phyloP scores from a whole-genome alignment of 768 basidiomycete genomes.

The Daedaleopsis sinensis region DNA sequence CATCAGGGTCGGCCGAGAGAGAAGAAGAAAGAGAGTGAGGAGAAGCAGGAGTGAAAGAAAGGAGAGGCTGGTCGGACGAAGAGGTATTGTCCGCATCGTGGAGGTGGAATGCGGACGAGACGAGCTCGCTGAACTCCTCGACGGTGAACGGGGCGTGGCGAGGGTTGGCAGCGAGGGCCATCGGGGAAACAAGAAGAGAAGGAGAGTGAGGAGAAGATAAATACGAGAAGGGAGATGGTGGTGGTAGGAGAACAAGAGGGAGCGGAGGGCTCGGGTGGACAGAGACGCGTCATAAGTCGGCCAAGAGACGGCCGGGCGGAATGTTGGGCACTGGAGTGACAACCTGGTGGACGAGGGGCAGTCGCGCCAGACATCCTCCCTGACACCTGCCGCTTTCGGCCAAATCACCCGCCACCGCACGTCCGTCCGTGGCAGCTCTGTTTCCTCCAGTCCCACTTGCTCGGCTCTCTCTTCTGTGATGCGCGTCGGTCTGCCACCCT shows the following conservation, averaged over 20 bases:
- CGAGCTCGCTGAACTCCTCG: slow-evolving; percentile 32
- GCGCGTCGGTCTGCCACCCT: slow-evolving; percentile 1
- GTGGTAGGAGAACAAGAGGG: slow-evolving; percentile 8
- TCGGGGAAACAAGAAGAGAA: slow-evolving; percentile 6
- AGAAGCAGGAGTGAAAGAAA: slow-evolving; percentile 9
- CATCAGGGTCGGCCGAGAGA: slow-evolving; percentile 17
- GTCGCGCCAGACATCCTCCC: slow-evolving; percentile 13
- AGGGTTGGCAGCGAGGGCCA: slow-evolving; percentile 16
- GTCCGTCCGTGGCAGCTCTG: not conserved
- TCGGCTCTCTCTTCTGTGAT: slow-evolving; percentile 5
- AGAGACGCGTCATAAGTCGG: not conserved
- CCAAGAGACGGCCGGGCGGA: not conserved
- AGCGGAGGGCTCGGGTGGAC: too few relatives aligned
- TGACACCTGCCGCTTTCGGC: slow-evolving; percentile 16
- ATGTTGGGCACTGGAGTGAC: not conserved
- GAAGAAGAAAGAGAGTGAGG: slow-evolving; percentile 1
- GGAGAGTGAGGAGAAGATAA: slow-evolving; percentile 17
- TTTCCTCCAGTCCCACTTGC: not conserved
- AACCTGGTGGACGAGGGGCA: not conserved
- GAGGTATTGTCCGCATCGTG: slow-evolving; percentile 1
- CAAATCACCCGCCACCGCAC: slow-evolving; percentile 3
- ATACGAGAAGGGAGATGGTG: slow-evolving; percentile 14
- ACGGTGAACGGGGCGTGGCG: slow-evolving; percentile 25
- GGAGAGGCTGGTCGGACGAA: slow-evolving; percentile 3
- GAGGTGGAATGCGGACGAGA: slow-evolving; percentile 30